Base-by-base conservation (phyloP, 306 rosid genomes). In the Prunus dulcis region DNA sequence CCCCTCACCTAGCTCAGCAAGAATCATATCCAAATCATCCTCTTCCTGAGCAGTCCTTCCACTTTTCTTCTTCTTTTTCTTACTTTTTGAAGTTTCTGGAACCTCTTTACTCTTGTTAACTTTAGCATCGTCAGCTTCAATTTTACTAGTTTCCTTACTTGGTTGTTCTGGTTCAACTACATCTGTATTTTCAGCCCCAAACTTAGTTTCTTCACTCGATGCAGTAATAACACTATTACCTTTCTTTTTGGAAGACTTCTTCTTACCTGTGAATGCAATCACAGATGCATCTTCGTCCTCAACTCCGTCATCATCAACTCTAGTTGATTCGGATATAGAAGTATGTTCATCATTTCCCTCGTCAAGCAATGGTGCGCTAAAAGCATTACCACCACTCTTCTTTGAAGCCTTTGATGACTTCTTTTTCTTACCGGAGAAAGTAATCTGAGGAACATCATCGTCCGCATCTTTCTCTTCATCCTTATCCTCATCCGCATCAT, bases 21-120 rank as follows among this genome's bases (percentile, higher is more conserved):
- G 98, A 84, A 96, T 80, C 81, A 77, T 88, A 64, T 92, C 99
- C 80, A 96, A 85, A 87, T 96, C 99, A 46, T 96, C 99, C 90
- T 96, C 99, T 87, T 96, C 99, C 78, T 92, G 89, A 73, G 86
- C 96, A 72, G 99, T 96, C 77, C 99, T 86, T 82, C 96, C 99
- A 73, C 89, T 82, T 88, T 91, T 96, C 81, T 96, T 95, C 84
- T 95, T 95, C 87, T 95, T 96, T 85, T 92, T 96, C 85, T 91
- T 96, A 77, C 64, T 91, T 79, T 96, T 92, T 34, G 91, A 91
- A 71, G 89, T 80, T 75, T 82, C 98, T 64, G 76, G 79, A 18
- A 84, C 87, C 76, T 57, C 97, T 64, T 86, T 91, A 81, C 47
- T 84, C 86, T 84, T 92, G 64, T 28, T 84, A 57, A 78, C 67